phyloP scores from a whole-genome alignment of 1,139 yeast species.

The Debaryomycetaceae sp. region DNA sequence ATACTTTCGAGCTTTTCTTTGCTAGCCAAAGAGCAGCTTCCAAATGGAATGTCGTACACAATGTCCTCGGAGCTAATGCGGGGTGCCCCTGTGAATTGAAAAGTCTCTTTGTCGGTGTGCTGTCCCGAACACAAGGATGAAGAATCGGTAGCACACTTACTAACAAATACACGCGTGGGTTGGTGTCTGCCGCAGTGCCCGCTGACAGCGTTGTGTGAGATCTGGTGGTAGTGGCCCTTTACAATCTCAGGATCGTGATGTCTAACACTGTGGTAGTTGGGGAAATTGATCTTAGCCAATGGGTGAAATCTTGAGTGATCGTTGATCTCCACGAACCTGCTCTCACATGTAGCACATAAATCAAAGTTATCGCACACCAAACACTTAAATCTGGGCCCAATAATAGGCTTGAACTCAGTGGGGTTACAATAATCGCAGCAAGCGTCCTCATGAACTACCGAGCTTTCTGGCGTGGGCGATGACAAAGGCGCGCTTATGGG shows the following conservation, averaged over 20 bases:
- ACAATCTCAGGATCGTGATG: too few relatives aligned
- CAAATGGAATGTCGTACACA: slow-evolving; percentile 26
- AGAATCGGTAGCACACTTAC: too few relatives aligned
- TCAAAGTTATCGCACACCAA: slow-evolving; percentile 53
- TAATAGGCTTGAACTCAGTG: slow-evolving; percentile 26
- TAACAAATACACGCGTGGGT: too few relatives aligned
- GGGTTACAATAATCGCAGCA: slow-evolving; percentile 44
- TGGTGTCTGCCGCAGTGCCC: too few relatives aligned
- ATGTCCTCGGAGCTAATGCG: too few relatives aligned
- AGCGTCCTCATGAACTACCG: slow-evolving; percentile 18
- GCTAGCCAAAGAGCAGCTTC: slow-evolving; percentile 18
- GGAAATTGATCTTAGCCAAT: slow-evolving; percentile 27
- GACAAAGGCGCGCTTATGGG: neutral
- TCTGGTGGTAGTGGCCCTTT: too few relatives aligned
- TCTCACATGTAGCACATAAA: slow-evolving; percentile 50
- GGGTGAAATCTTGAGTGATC: slow-evolving; percentile 28
- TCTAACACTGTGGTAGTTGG: too few relatives aligned
- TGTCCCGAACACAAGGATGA: too few relatives aligned
- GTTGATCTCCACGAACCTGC: slow-evolving; percentile 15
- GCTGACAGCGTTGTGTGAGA: too few relatives aligned
- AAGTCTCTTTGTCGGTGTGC: too few relatives aligned
- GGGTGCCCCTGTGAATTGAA: too few relatives aligned
- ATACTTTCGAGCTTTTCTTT: slow-evolving; percentile 17
- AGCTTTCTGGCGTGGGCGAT: neutral
- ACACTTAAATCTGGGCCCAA: slow-evolving; percentile 53